Conservation (phyloP, 305 asterid genomes). For the Solanum aculeatissimum region DNA sequence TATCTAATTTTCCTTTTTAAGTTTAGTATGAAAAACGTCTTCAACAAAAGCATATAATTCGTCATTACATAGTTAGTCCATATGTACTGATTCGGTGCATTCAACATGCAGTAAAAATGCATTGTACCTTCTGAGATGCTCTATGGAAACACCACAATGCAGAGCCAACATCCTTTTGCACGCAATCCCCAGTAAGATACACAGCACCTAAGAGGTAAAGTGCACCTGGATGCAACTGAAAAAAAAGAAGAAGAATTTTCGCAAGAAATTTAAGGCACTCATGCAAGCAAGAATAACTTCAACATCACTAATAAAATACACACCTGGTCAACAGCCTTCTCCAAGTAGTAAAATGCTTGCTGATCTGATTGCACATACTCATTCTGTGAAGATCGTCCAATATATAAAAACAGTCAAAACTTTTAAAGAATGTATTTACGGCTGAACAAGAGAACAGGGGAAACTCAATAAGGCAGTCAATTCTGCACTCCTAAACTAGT, state of each 20-base stretch:
- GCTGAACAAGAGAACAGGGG: not conserved
- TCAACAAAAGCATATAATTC: not conserved
- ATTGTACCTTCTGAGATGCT: constrained; percentile 76
- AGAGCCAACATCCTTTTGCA: constrained; percentile 62
- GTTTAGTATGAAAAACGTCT: not conserved
- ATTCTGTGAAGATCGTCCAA: constrained; percentile 35
- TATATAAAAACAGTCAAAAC: not conserved
- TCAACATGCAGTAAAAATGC: not conserved
- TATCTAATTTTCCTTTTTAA: not conserved
- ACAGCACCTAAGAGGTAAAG: constrained; percentile 86
- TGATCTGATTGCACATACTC: constrained; percentile 75
- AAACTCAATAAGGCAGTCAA: not conserved
- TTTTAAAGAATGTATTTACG: not conserved
- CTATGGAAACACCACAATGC: constrained; percentile 96
- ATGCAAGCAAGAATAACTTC: not conserved
- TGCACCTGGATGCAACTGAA: constrained; percentile 86
- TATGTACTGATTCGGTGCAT: not conserved
- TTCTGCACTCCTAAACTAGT: not conserved
- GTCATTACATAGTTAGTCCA: not conserved
- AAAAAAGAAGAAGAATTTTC: not conserved
- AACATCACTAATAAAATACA: not conserved
- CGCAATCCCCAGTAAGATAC: constrained; percentile 88
- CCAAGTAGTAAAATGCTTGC: constrained; percentile 74
- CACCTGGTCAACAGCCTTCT: constrained; percentile 91
- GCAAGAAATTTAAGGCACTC: constrained; percentile 4